A percentile compares a stretch with the other conserved stretches of the same genome.
Conservation (phyloP, 495 filamentous ascomycete genomes). For the Hyphodiscus hymeniophilus region DNA sequence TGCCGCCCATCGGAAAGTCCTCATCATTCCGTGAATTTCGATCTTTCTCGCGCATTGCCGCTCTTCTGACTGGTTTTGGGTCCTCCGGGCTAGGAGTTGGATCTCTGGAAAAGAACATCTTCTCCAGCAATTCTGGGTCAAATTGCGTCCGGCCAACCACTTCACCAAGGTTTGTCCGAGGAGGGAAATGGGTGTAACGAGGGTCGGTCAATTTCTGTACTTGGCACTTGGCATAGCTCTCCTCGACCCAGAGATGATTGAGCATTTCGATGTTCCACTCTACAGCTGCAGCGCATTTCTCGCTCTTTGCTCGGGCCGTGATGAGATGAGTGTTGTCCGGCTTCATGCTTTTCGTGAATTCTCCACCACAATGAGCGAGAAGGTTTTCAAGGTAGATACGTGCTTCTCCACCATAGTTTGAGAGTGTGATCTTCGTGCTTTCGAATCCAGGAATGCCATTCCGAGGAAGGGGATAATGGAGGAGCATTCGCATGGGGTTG, state of each 20-base stretch:
- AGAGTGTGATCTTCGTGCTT: slow-evolving; percentile 69
- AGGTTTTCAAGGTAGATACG: slow-evolving; percentile 90
- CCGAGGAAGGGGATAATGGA: slow-evolving; percentile 82
- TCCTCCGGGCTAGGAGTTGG: slow-evolving; percentile 18
- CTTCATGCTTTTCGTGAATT: slow-evolving; percentile 88
- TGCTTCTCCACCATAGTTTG: slow-evolving; percentile 93
- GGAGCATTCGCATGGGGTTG: slow-evolving; percentile 64
- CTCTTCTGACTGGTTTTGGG: slow-evolving; percentile 10
- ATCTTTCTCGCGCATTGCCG: slow-evolving; percentile 22
- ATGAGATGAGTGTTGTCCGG: slow-evolving; percentile 92
- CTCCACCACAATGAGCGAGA: slow-evolving; percentile 70
- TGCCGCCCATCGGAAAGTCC: slow-evolving; percentile 5
- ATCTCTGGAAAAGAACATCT: slow-evolving; percentile 40
- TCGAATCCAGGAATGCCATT: slow-evolving; percentile 73
- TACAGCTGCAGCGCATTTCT: slow-evolving; percentile 82
- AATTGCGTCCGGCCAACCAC: slow-evolving; percentile 76
- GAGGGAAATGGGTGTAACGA: slow-evolving; percentile 76
- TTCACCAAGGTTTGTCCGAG: slow-evolving; percentile 83
- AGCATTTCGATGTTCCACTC: slow-evolving; percentile 88
- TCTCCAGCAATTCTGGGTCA: slow-evolving; percentile 46
- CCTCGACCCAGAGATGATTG: slow-evolving; percentile 97
- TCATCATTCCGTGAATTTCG: slow-evolving; percentile 9
- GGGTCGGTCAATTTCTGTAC: slow-evolving; percentile 55
- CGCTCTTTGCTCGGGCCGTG: slow-evolving; percentile 76
- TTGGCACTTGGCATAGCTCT: slow-evolving; percentile 86